phyloP scores from a whole-genome alignment of 345 rosid species.

The Physaria fendleri region DNA sequence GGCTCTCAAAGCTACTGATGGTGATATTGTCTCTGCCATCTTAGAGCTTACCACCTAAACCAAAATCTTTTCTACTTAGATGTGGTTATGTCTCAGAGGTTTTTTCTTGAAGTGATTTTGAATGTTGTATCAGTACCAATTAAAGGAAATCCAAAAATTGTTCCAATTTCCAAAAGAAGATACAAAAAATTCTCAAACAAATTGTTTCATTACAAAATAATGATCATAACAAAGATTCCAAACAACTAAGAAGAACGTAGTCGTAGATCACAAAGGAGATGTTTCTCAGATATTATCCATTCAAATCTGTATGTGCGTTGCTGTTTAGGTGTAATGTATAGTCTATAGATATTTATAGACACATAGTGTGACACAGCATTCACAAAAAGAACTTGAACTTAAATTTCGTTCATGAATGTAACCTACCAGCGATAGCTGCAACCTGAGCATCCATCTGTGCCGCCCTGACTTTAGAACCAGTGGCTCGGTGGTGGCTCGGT shows the following conservation, averaged over 20 bases:
- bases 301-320: constrained; percentile 17
- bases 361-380: constrained; percentile 49
- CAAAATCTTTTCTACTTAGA: constrained; percentile 6
- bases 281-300: background rate
- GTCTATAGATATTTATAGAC: constrained; percentile 20
- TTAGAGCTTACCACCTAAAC: constrained; percentile 79
- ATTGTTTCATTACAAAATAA: background rate
- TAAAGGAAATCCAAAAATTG: too few relatives aligned
- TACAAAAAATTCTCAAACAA: background rate
- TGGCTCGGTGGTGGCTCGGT: constrained; percentile 81
- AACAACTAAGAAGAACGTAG: background rate
- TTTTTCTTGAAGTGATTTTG: constrained; percentile 21
- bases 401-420: constrained; percentile 35
- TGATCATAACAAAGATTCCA: background rate
- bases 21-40: constrained; percentile 84
- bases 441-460: constrained; percentile 95
- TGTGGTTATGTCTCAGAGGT: constrained; percentile 27
- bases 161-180: background rate
- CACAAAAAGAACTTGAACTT: constrained; percentile 44
- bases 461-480: constrained; percentile 70
- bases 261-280: constrained; percentile 13
- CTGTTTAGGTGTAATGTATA: constrained; percentile 1
- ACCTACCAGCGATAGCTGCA: constrained; percentile 71
- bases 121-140: constrained; percentile 33
- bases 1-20: constrained; percentile 67